Base-by-base conservation (phyloP, 495 filamentous ascomycete genomes). In the Endocarpon pusillum region DNA sequence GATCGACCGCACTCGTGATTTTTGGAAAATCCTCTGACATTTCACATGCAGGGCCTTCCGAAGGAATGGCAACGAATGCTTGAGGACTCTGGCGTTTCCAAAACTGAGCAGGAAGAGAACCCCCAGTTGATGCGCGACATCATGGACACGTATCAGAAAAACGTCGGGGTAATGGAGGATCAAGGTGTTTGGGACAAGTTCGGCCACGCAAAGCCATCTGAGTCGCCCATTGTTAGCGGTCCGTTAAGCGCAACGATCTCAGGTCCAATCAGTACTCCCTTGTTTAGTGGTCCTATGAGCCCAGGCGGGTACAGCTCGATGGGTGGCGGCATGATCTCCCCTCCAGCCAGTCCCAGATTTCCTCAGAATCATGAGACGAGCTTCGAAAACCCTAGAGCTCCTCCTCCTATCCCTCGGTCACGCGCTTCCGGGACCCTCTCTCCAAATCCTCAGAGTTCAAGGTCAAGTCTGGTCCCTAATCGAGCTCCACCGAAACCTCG, bases 51-150 rank as follows among this genome's bases (percentile, higher is more conserved):
- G 82, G 89, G 89, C 40, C 62, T 97, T 21, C 89, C 89, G 1
- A 92, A 91, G 53, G 89, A 97, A 66, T 97, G 89, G 89, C 89
- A 97, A 57, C 74, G 81, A 25, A 67, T 93, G 48, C 70, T 97
- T 42, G 80, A 89, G 58, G 85, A 94, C 52, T 94, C 78, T 56
- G 89, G 89, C 36, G 96, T 97, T 45, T 81, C 87, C 3, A 82
- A 93, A 59, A 84, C 83, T 55, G 89, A 94, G 47, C 85, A 91
- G 55, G 77, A 92, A 53, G 76, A 91, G 54, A 82, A 97, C 47
- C 89, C 89, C 1, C 83, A 96, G 50, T 80, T 84, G 32, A 80
- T 94, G 49, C 74, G 86, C 42, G 80, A 97, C 49, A 85, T 97
- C 49, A 82, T 97, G 56, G 77, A 74, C 29, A 96, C 94, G 53